Evolutionary conservation across 495 filamentous ascomycete genomes (phyloP), one percentile per base, ranked within the genome.

Genomic region (Aspergillus coremiiformis): DNA sequence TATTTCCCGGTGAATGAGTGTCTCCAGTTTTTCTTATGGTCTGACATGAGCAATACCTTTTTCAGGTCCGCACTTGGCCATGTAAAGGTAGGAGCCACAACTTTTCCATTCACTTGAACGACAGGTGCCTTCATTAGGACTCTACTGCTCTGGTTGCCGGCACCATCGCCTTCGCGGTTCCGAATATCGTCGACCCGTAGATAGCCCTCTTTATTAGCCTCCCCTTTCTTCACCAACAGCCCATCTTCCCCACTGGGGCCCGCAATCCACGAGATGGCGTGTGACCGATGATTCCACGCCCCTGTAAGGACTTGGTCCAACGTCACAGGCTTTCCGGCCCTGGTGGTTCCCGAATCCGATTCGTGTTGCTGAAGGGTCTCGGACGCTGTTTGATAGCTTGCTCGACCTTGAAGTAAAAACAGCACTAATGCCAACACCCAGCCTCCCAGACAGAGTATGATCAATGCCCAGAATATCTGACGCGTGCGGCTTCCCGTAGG

Each of bases 101-200:
- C 59, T 44, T 74, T 56, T 8, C 67, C 76, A 19, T 71, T 74
- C 20, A 81, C 83, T n/a, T 74, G 57, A 49, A 97, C 87, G 9
- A 51, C 64, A 4, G 71, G 59, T 4, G 78, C 61, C 65, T 90
- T 75, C 83, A 98, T 96, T 63, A 98, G 69, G 2, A 83, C 86
- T 59, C 71, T 78, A 51, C 75, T 78, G 21, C 72, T 71, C 24
- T 66, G 60, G n/a, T 65, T 62, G 35, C 72, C 66, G 4, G 51
- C 68, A 57, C 71, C 68, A 56, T 70, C 64, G 4, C 75, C 69
- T 39, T 76, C 70, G n/a, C 75, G 72, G 42, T 67, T 74, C 39
- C 85, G 77, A 49, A 97, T 83, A 65, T 96, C 89, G 61, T 96
- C 86, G n/a, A 95, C 87, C 2, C 90, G 81, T 21, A 95, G 73